Conservation (phyloP, 345 rosid genomes). For the Hibiscus trionum region DNA sequence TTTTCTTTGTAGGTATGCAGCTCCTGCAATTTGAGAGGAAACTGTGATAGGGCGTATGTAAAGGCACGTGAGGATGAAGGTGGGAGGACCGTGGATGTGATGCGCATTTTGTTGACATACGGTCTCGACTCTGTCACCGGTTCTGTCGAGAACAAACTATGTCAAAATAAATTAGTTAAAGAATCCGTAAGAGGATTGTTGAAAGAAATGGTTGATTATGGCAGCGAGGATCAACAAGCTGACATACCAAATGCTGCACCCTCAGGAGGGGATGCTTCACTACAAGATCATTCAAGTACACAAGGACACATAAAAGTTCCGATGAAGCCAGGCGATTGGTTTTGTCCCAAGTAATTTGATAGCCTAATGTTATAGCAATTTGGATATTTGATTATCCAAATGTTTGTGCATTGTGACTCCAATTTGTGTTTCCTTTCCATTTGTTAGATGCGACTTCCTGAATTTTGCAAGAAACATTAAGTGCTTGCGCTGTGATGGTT, state of each 20-base stretch:
- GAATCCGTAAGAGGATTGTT: slow-evolving; percentile 61
- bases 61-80: slow-evolving; percentile 58
- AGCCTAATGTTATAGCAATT: not conserved
- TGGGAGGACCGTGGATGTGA: slow-evolving; percentile 72
- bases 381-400: not conserved
- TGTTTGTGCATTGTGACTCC: not conserved
- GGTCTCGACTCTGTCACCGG: slow-evolving; percentile 50
- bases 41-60: slow-evolving; percentile 78
- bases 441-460: slow-evolving; percentile 65
- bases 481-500: slow-evolving; percentile 58
- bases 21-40: slow-evolving; percentile 77
- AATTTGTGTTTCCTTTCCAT: not conserved
- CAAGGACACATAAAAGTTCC: slow-evolving; percentile 22
- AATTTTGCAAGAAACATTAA: slow-evolving; percentile 78
- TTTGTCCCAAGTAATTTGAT: slow-evolving; percentile 56
- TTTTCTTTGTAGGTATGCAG: slow-evolving; percentile 62
- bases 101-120: slow-evolving; percentile 64
- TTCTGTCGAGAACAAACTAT: slow-evolving; percentile 48
- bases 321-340: slow-evolving; percentile 76
- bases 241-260: slow-evolving; percentile 12
- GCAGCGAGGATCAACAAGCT: slow-evolving; percentile 31
- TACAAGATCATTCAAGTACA: slow-evolving; percentile 3
- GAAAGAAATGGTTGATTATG: slow-evolving; percentile 48
- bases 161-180: slow-evolving; percentile 51
- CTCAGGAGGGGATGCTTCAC: slow-evolving; percentile 6